These are phyloP conservation scores for Cymbopogon flexuosus DNA, from an alignment of 202 grass and related monocot species.

Conservation along the genomic window DNA sequence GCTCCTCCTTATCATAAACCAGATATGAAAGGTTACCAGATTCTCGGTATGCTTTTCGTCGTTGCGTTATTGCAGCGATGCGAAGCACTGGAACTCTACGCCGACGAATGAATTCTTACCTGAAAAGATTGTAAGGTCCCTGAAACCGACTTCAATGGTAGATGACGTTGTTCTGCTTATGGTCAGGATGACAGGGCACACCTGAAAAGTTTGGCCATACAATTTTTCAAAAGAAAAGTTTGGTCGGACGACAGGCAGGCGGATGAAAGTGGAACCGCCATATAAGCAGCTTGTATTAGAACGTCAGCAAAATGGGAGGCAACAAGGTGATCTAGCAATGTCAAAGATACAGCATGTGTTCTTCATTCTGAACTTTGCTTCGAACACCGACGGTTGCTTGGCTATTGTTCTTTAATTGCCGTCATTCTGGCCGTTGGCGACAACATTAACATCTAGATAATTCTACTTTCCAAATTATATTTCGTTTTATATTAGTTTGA, in stretches of 20 bases:
- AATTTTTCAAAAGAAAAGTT: background rate
- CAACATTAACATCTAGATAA: too few relatives aligned
- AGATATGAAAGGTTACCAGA: conserved; percentile 7
- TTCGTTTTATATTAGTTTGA: too few relatives aligned
- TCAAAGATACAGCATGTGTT: background rate
- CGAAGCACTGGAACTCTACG: background rate
- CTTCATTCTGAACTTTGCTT: background rate
- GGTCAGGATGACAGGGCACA: background rate
- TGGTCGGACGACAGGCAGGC: background rate
- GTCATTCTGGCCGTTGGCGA: too few relatives aligned
- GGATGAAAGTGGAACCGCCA: background rate
- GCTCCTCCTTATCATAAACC: background rate
- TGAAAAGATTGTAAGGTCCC: background rate
- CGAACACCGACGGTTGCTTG: too few relatives aligned
- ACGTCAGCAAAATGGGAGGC: background rate
- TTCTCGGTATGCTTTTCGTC: conserved; percentile 24
- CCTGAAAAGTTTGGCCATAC: background rate
- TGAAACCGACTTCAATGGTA: background rate
- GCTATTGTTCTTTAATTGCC: too few relatives aligned
- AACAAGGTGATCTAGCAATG: background rate
- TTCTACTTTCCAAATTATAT: too few relatives aligned
- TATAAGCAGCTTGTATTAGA: background rate
- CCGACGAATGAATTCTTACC: background rate
- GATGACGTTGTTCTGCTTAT: background rate
- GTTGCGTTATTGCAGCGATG: conserved; percentile 1